A percentile compares a stretch with the other conserved stretches of the same genome.
Conservation (phyloP, 2,329 filamentous ascomycete genomes). For the Leptographium wingfieldii region DNA sequence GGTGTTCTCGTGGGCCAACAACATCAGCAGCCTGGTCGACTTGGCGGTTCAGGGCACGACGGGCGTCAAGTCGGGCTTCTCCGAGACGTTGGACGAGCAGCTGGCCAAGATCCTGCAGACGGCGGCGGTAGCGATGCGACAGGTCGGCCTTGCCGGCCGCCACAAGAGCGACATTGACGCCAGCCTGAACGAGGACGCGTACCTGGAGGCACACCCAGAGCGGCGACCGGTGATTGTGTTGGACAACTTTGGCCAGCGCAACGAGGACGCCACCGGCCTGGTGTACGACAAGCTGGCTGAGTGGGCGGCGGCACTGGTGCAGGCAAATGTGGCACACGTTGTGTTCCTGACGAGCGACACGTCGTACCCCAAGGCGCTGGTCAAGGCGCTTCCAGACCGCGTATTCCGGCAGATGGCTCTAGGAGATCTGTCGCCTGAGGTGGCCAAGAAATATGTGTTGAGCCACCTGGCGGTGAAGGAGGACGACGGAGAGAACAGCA, state of each 20-base stretch:
- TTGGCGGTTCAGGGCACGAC: slow-evolving; percentile 88
- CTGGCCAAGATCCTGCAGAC: slow-evolving; percentile 82
- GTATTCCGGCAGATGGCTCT: slow-evolving; percentile 79
- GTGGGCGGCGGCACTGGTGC: slow-evolving; percentile 78
- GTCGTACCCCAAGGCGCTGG: slow-evolving; percentile 75
- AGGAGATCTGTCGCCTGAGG: slow-evolving; percentile 73
- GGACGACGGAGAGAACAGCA: slow-evolving; percentile 17
- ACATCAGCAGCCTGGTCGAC: slow-evolving; percentile 81
- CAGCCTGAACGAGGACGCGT: slow-evolving; percentile 67
- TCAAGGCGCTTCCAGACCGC: slow-evolving; percentile 78
- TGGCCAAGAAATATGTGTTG: slow-evolving; percentile 84
- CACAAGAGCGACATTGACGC: slow-evolving; percentile 44
- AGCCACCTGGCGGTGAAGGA: slow-evolving; percentile 54
- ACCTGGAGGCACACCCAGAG: slow-evolving; percentile 80
- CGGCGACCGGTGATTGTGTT: slow-evolving; percentile 72
- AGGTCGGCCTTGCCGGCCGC: slow-evolving; percentile 58
- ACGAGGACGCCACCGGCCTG: slow-evolving; percentile 43
- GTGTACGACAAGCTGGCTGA: slow-evolving; percentile 73
- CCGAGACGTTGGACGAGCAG: slow-evolving; percentile 81
- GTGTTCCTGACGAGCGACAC: slow-evolving; percentile 87
- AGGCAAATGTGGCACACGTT: slow-evolving; percentile 82
- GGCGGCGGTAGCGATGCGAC: slow-evolving; percentile 64
- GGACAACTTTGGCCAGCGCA: slow-evolving; percentile 83
- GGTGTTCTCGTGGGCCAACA: slow-evolving; percentile 95
- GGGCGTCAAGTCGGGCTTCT: slow-evolving; percentile 87